Evolutionary conservation across 2,329 filamentous ascomycete genomes (phyloP).

Genomic region (Dothistroma septosporum): DNA sequence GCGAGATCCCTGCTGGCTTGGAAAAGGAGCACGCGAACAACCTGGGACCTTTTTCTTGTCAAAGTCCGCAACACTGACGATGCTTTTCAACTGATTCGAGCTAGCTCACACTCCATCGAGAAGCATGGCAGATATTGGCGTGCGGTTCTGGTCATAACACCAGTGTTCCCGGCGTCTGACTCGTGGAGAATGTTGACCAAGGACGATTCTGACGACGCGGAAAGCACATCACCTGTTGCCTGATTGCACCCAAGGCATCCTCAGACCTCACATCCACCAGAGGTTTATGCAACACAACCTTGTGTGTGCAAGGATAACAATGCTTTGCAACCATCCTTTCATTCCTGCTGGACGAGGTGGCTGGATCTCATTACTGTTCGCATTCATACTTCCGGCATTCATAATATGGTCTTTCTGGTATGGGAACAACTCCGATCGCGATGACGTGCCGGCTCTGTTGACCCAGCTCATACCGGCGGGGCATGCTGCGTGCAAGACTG

Average conservation of each 20-base stretch:
- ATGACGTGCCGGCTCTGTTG: slow-evolving; percentile 20
- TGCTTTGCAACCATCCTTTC: not conserved
- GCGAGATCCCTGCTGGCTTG: not conserved
- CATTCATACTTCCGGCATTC: slow-evolving; percentile 6
- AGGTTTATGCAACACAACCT: too few relatives aligned
- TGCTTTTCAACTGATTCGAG: too few relatives aligned
- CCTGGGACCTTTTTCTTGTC: not conserved
- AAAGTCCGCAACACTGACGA: too few relatives aligned
- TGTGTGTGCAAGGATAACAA: not conserved
- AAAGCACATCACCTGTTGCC: not conserved
- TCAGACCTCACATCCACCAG: not conserved
- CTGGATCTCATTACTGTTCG: slow-evolving; percentile 11
- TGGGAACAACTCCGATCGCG: slow-evolving; percentile 20
- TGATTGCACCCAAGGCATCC: not conserved
- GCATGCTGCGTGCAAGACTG: slow-evolving; percentile 18
- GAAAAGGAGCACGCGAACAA: not conserved
- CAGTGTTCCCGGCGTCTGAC: too few relatives aligned
- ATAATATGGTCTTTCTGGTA: slow-evolving; percentile 21
- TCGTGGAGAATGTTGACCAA: not conserved
- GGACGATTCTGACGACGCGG: too few relatives aligned
- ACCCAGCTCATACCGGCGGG: slow-evolving; percentile 24
- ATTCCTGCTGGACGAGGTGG: slow-evolving; percentile 8
- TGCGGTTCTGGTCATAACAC: too few relatives aligned
- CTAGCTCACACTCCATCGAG: too few relatives aligned
- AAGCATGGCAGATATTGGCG: too few relatives aligned